A percentile compares a stretch with the other conserved stretches of the same genome.
These are phyloP conservation scores for Trichoderma sp. DNA, from an alignment of 2,329 filamentous ascomycete species.

Conservation along the genomic window DNA sequence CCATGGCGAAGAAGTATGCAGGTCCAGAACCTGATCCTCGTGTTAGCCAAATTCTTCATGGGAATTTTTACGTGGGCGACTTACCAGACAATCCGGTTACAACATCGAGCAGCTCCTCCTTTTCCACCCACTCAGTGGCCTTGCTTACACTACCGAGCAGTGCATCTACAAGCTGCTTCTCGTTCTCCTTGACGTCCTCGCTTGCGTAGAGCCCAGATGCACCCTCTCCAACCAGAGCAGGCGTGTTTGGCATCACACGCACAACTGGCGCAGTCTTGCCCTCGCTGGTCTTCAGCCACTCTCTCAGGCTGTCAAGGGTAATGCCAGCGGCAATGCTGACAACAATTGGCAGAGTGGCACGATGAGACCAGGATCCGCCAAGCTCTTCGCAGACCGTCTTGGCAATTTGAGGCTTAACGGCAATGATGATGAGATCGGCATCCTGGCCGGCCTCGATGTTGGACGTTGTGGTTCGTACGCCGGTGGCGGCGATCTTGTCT, in stretches of 20 bases:
- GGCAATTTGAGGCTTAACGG: slow-evolving; percentile 57
- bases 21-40: slow-evolving; percentile 51
- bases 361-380: slow-evolving; percentile 44
- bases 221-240: slow-evolving; percentile 55
- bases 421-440: slow-evolving; percentile 53
- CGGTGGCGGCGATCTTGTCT: slow-evolving; percentile 51
- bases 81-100: slow-evolving; percentile 55
- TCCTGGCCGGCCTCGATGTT: slow-evolving; percentile 50
- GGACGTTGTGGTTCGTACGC: slow-evolving; percentile 52
- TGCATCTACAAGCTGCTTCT: slow-evolving; percentile 48
- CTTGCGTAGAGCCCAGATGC: slow-evolving; percentile 53
- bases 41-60: not conserved
- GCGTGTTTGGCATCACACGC: slow-evolving; percentile 59
- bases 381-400: slow-evolving; percentile 53
- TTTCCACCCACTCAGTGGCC: slow-evolving; percentile 54
- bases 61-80: slow-evolving; percentile 22
- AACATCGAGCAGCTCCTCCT: slow-evolving; percentile 54
- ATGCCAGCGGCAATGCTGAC: slow-evolving; percentile 56
- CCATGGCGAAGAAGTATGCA: slow-evolving; percentile 58
- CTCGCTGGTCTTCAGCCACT: slow-evolving; percentile 47
- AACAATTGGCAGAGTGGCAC: slow-evolving; percentile 46
- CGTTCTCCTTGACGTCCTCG: slow-evolving; percentile 46
- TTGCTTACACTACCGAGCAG: slow-evolving; percentile 53
- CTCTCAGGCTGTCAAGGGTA: slow-evolving; percentile 48
- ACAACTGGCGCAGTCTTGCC: slow-evolving; percentile 50